A percentile compares a stretch with the other conserved stretches of the same genome.
Evolutionary conservation across 345 rosid genomes (phyloP).

Genomic region (Moringa oleifera): DNA sequence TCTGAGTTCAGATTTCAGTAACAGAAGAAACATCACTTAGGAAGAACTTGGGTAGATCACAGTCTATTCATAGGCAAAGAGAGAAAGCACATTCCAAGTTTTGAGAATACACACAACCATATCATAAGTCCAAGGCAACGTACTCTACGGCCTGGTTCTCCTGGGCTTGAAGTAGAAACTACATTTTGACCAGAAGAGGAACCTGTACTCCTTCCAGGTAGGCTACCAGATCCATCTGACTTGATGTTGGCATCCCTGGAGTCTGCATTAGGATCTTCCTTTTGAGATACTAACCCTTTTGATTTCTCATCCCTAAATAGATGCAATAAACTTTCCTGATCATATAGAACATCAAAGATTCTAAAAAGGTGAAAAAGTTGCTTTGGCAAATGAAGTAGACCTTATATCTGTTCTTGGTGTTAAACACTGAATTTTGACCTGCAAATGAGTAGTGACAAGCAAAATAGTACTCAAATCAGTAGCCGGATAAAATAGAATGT

Average conservation of each 20-base stretch:
- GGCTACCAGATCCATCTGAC: conserved; percentile 25
- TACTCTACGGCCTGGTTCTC: conserved; percentile 27
- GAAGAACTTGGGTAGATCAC: too few species aligned
- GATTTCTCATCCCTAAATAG: conserved; percentile 33
- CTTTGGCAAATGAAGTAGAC: conserved; percentile 14
- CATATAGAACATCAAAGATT: neutral
- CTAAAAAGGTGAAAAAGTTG: neutral
- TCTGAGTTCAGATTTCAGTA: too few species aligned
- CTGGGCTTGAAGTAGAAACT: conserved; percentile 17
- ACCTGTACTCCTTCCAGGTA: conserved; percentile 8
- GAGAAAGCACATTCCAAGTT: neutral
- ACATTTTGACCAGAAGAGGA: conserved; percentile 25
- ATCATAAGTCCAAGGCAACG: neutral
- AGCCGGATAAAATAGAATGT: neutral
- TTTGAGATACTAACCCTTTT: conserved; percentile 17
- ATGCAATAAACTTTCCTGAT: neutral
- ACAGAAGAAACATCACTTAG: too few species aligned
- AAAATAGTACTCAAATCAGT: neutral
- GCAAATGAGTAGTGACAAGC: conserved; percentile 18
- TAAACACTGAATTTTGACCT: conserved; percentile 46
- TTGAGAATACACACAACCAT: too few species aligned
- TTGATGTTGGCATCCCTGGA: conserved; percentile 24
- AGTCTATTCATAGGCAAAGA: too few species aligned
- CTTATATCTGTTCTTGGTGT: conserved; percentile 38
- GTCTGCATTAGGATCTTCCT: conserved; percentile 14